phyloP scores from a whole-genome alignment of 495 filamentous ascomycete genomes.

The Neurospora sp. region DNA sequence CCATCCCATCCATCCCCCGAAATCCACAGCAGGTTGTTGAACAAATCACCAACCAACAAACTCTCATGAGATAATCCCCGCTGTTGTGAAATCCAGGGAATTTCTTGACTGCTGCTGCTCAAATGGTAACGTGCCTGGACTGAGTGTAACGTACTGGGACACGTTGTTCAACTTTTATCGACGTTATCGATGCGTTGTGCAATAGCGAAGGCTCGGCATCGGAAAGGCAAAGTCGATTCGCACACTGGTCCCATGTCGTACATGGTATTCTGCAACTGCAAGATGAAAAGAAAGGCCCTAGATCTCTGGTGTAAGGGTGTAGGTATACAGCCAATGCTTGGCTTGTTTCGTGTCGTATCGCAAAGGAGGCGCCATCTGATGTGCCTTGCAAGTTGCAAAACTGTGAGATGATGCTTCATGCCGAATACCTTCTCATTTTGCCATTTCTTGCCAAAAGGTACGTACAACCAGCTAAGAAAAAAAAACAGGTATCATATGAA shows the following conservation, averaged over 20 bases:
- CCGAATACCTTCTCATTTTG: not conserved
- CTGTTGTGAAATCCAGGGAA: not conserved
- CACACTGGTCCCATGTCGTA: not conserved
- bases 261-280: not conserved
- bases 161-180: not conserved
- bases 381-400: not conserved
- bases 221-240: not conserved
- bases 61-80: not conserved
- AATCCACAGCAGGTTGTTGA: not conserved
- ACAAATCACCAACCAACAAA: not conserved
- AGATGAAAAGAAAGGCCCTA: not conserved
- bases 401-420: not conserved
- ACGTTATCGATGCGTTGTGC: not conserved
- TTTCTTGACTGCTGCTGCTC: not conserved
- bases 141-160: not conserved
- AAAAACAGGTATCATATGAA: not conserved
- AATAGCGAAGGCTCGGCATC: not conserved
- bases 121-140: not conserved
- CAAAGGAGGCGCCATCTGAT: not conserved
- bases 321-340: not conserved
- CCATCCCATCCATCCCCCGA: not conserved
- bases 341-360: not conserved
- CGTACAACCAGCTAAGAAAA: not conserved
- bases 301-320: not conserved
- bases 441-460: not conserved